Evolutionary conservation across 2,329 filamentous ascomycete genomes (phyloP).

Genomic region (Fusarium algeriense): DNA sequence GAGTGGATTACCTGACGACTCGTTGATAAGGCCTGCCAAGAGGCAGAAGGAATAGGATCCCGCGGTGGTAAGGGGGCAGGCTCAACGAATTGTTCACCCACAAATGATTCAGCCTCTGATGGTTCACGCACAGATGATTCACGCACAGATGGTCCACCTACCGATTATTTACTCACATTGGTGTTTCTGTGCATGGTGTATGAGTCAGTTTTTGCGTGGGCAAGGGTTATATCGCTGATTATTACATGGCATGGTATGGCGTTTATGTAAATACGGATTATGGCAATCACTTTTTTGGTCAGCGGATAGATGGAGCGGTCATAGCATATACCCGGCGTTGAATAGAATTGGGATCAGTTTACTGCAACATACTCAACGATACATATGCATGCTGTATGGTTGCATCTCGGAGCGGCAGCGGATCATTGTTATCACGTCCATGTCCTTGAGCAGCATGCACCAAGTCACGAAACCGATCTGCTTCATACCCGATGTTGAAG

Average conservation of each 20-base stretch:
- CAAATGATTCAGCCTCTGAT: not conserved
- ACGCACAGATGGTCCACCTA: not conserved
- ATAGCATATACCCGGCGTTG: slow-evolving; percentile 39
- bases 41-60: slow-evolving; percentile 66
- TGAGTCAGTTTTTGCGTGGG: not conserved
- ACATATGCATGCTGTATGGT: not conserved
- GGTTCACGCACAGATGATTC: not conserved
- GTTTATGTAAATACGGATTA: slow-evolving; percentile 22
- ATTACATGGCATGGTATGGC: slow-evolving; percentile 17
- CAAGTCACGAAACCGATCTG: not conserved
- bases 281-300: not conserved
- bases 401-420: fast-evolving
- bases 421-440: fast-evolving
- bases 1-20: slow-evolving; percentile 85
- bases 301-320: not conserved
- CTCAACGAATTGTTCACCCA: not conserved
- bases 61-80: not conserved
- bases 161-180: not conserved
- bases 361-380: too few species aligned
- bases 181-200: not conserved
- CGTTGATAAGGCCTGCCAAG: slow-evolving; percentile 72
- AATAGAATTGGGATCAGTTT: not conserved
- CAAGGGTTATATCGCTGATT: not conserved
- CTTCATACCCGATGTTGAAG: not conserved
- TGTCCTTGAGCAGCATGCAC: not conserved